Percentiles rank a stretch among this genome's conserved stretches.
Conservation (phyloP, 1,284 basidiomycete species). For the Cronartium ribicola region DNA sequence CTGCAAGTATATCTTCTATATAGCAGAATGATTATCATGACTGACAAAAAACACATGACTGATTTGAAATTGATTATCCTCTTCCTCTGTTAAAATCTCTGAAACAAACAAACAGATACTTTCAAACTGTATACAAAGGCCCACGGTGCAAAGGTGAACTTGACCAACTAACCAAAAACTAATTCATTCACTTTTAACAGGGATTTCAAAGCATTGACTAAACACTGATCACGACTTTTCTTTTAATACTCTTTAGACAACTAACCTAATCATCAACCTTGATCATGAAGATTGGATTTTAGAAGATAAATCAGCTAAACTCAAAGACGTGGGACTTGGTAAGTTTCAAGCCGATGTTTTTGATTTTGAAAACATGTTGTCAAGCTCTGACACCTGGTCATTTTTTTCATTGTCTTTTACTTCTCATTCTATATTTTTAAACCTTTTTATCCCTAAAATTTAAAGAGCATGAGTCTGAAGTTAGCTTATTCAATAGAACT, state of each 20-base stretch:
- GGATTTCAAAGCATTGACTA: not conserved
- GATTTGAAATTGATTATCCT: no score
- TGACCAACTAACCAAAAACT: not conserved
- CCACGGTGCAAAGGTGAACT: constrained; percentile 34
- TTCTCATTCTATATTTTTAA: not conserved
- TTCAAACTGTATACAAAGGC: constrained; percentile 41
- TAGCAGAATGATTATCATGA: no score
- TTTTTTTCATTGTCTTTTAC: not conserved
- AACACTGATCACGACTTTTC: not conserved
- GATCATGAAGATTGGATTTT: constrained; percentile 36
- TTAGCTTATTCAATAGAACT: constrained; percentile 29
- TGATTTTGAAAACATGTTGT: not conserved
- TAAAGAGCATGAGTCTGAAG: constrained; percentile 35
- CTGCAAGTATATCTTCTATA: no score
- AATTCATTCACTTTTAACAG: not conserved
- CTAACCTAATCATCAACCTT: constrained; percentile 38
- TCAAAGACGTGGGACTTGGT: constrained; percentile 32
- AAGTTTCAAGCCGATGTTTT: not conserved
- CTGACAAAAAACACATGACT: no score
- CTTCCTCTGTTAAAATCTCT: no score
- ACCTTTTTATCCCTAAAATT: not conserved
- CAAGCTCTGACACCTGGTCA: not conserved
- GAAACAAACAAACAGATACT: constrained; percentile 29
- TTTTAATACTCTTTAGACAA: constrained; percentile 19
- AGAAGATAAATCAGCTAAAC: not conserved